phyloP scores from a whole-genome alignment of 345 rosid species.

The Arabis alpina region DNA sequence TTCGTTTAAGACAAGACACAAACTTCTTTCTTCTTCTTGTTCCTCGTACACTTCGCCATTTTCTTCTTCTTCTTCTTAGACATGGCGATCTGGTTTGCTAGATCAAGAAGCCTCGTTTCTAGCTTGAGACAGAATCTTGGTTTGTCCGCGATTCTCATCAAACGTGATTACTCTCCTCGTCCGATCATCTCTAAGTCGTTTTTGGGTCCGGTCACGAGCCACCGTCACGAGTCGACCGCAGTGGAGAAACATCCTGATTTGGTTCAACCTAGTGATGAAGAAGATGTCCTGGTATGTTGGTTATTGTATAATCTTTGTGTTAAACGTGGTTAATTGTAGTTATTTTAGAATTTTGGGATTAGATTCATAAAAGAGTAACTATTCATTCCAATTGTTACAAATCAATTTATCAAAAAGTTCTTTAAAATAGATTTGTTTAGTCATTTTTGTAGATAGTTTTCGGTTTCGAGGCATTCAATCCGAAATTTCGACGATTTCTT shows the following conservation, averaged over 20 bases:
- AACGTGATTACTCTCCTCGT: conserved; percentile 4
- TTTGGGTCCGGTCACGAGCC: neutral
- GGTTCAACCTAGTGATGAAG: conserved; percentile 38
- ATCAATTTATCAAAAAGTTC: neutral
- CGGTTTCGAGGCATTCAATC: neutral
- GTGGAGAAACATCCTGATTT: conserved; percentile 47
- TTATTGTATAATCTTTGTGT: neutral
- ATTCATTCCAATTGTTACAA: neutral
- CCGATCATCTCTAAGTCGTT: conserved; percentile 9
- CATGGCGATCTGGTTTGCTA: conserved; percentile 55
- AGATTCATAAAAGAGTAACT: neutral
- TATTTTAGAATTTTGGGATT: neutral
- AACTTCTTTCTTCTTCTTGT: neutral
- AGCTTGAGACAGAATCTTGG: conserved; percentile 36
- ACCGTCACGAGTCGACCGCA: conserved; percentile 50
- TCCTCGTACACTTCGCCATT: neutral
- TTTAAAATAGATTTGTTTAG: neutral
- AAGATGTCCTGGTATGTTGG: conserved; percentile 37
- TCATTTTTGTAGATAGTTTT: neutral
- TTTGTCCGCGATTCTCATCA: conserved; percentile 23
- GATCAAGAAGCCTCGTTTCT: conserved; percentile 46
- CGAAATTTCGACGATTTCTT: neutral
- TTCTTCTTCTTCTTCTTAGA: neutral
- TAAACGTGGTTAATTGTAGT: neutral
- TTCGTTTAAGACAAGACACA: conserved; percentile 27